A percentile compares a stretch with the other conserved stretches of the same genome.
Conservation (phyloP, 306 rosid species). For the Betula pendula region DNA sequence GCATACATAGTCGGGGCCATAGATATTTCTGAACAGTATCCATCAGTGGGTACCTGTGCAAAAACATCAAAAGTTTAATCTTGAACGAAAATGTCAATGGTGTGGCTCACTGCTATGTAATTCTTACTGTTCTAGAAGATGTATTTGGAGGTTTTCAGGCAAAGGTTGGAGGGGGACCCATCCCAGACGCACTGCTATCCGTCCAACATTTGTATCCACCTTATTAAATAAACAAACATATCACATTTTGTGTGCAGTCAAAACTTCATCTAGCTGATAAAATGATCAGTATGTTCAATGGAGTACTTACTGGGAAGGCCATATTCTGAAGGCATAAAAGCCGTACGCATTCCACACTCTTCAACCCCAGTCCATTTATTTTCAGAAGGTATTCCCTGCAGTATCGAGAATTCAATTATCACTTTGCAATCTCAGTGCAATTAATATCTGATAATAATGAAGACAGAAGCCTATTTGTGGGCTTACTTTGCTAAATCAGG, state of each 20-base stretch:
- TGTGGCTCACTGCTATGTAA: background rate
- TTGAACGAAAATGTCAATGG: background rate
- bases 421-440: background rate
- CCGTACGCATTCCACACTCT: conserved; percentile 77
- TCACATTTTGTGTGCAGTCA: background rate
- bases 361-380: conserved; percentile 65
- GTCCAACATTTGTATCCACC: conserved; percentile 89
- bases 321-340: conserved; percentile 60
- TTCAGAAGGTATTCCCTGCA: conserved; percentile 53
- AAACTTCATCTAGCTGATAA: background rate
- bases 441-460: background rate
- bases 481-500: conserved; percentile 44
- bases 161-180: conserved; percentile 81
- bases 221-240: background rate
- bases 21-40: conserved; percentile 67
- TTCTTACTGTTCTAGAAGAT: conserved; percentile 58
- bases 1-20: conserved; percentile 61
- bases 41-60: conserved; percentile 52
- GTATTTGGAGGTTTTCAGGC: conserved; percentile 56
- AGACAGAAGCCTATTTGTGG: background rate
- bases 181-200: conserved; percentile 75
- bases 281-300: background rate
- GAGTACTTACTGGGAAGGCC: conserved; percentile 66
- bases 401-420: background rate
- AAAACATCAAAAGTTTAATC: background rate